These are phyloP conservation scores for Coemansia sp. DNA, from an alignment of 192 early-diverging fungal species.

Conservation along the genomic window DNA sequence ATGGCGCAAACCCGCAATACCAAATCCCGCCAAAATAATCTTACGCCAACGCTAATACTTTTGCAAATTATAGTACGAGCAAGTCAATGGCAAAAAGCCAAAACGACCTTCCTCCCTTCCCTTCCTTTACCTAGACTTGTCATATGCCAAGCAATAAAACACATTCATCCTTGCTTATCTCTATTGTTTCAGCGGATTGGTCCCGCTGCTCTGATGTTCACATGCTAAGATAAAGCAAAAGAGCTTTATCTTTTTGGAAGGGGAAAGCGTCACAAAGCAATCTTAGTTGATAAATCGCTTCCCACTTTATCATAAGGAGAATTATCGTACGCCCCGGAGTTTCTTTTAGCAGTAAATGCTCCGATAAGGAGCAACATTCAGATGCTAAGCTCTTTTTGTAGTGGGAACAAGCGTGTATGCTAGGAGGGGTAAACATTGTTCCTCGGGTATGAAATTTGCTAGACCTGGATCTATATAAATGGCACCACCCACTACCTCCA, in stretches of 20 bases:
- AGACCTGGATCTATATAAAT: not conserved
- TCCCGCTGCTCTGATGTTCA: no score
- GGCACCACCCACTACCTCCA: not conserved
- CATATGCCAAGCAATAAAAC: conserved; percentile 1
- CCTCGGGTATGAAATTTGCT: not conserved
- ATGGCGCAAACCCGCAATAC: no score
- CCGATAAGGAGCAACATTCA: conserved; percentile 24
- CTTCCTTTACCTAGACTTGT: not conserved
- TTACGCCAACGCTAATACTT: no score
- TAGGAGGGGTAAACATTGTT: not conserved
- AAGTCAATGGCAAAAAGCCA: no score
- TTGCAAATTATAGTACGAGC: no score
- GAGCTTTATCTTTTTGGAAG: no score
- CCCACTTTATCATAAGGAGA: conserved; percentile 9
- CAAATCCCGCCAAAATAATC: no score
- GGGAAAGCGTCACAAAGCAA: no score
- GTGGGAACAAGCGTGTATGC: not conserved
- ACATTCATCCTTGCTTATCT: no score
- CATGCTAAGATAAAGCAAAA: no score
- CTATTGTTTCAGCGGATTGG: no score
- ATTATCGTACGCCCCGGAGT: not conserved
- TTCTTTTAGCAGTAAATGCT: conserved; percentile 15
- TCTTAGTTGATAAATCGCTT: not conserved
- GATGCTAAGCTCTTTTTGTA: not conserved
- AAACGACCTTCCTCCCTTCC: no score